Evolutionary conservation across 2,329 filamentous ascomycete genomes (phyloP).

Genomic region (Fusarium sp.): DNA sequence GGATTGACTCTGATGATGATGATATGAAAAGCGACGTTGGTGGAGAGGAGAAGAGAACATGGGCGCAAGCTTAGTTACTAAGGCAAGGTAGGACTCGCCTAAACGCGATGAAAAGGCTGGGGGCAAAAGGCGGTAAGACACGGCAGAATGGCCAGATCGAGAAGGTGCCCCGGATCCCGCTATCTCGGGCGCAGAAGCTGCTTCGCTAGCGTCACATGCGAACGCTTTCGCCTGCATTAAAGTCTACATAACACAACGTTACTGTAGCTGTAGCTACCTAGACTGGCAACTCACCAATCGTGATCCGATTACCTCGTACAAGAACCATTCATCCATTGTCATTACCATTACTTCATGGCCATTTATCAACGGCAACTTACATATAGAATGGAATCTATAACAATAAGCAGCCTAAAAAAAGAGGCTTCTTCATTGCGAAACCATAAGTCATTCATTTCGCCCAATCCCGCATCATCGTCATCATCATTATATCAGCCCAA

Average conservation of each 20-base stretch:
- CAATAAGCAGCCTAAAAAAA: background rate
- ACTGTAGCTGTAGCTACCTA: background rate
- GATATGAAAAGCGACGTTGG: slow-evolving; percentile 34
- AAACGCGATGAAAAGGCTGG: slow-evolving; percentile 47
- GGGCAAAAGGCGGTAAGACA: slow-evolving; percentile 42
- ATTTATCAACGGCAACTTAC: slow-evolving; percentile 3
- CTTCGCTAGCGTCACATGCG: slow-evolving; percentile 39
- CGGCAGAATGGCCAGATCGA: slow-evolving; percentile 46
- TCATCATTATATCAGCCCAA: slow-evolving; percentile 24
- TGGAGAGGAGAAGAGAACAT: slow-evolving; percentile 44
- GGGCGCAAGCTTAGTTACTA: slow-evolving; percentile 25
- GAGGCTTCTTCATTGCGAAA: slow-evolving; percentile 7
- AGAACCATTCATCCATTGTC: background rate
- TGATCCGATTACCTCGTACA: background rate
- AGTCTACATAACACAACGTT: slow-evolving; percentile 13
- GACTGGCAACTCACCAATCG: slow-evolving; percentile 6
- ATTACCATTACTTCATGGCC: slow-evolving; percentile 32
- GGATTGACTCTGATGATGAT: slow-evolving; percentile 23
- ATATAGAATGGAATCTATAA: slow-evolving; percentile 9
- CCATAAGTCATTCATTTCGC: slow-evolving; percentile 23
- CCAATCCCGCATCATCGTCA: slow-evolving; percentile 10
- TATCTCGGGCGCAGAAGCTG: slow-evolving; percentile 24
- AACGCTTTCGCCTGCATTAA: slow-evolving; percentile 38
- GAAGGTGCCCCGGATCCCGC: slow-evolving; percentile 34
- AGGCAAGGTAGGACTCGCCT: background rate